phyloP scores from a whole-genome alignment of 2,329 filamentous ascomycete genomes.

The Aureobasidium musti region DNA sequence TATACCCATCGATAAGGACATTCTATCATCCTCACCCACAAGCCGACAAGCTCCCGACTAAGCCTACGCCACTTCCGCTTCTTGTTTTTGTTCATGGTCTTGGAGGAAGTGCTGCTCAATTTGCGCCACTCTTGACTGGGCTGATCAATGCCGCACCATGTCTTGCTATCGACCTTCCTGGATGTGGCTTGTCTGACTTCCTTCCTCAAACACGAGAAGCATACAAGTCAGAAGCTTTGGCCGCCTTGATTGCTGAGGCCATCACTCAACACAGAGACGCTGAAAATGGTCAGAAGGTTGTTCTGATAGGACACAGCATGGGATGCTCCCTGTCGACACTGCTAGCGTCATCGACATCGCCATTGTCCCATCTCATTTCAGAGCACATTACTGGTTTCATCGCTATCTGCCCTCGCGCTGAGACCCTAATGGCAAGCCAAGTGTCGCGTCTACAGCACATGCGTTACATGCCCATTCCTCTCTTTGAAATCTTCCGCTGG shows the following conservation, averaged over 20 bases:
- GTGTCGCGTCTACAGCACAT: slow-evolving; percentile 57
- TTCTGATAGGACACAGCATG: slow-evolving; percentile 87
- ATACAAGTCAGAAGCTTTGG: slow-evolving; percentile 75
- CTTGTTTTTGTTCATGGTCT: slow-evolving; percentile 91
- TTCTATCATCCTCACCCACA: slow-evolving; percentile 84
- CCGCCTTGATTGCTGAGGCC: slow-evolving; percentile 70
- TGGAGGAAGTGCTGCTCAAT: slow-evolving; percentile 89
- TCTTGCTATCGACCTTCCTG: slow-evolving; percentile 84
- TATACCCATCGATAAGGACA: slow-evolving; percentile 74
- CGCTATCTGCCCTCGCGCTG: slow-evolving; percentile 76
- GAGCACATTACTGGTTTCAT: slow-evolving; percentile 72
- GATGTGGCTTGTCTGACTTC: slow-evolving; percentile 81
- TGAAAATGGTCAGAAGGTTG: slow-evolving; percentile 65
- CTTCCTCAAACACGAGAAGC: slow-evolving; percentile 70
- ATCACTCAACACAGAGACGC: slow-evolving; percentile 73
- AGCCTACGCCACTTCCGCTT: slow-evolving; percentile 74
- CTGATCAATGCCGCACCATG: slow-evolving; percentile 81
- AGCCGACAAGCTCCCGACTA: slow-evolving; percentile 72
- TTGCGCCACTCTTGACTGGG: slow-evolving; percentile 76
- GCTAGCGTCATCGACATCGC: slow-evolving; percentile 63
- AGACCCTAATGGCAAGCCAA: slow-evolving; percentile 48
- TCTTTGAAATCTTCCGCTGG: slow-evolving; percentile 75
- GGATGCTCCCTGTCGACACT: slow-evolving; percentile 76
- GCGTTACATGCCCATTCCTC: slow-evolving; percentile 66
- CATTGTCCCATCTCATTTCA: slow-evolving; percentile 56